Base-by-base conservation (phyloP, 1,284 basidiomycete genomes). In the Tausonia pullulans region DNA sequence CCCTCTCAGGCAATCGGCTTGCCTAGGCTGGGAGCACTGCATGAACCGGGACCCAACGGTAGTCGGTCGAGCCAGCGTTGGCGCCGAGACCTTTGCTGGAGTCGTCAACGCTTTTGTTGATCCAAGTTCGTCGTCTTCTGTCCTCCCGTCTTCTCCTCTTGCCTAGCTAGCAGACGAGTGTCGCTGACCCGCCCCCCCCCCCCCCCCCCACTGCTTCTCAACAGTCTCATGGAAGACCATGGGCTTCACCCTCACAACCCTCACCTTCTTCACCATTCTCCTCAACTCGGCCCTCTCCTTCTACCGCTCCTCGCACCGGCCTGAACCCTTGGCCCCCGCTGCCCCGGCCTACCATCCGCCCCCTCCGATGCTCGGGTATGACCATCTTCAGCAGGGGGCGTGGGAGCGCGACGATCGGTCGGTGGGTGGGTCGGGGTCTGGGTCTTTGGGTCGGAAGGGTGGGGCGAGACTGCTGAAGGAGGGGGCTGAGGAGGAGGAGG, bases 101-200 rank as follows among this genome's bases (percentile, higher is more conserved):
- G 89, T 97, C 50, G 85, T 97, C 70, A 96, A 98, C 75, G 86
- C 90, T 7, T 98, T 98, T 74, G 89, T 98, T 44, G 95, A 98
- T 73, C 87, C 89, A 54, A 94, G 90, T 89, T 69, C 76, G 85
- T 77, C 39, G 58, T 45, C 27, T 44, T 13, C 41, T 14, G 14
- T 45, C 44, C 56, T 50, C 44, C 13, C 43, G 13, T 11, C 27
- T 46, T 41, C n/a, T 43, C 13, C 27, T 43, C 49, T 53, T 10
- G 13, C 39, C 39, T 58, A 16, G 39, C 49, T 55, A 16, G 7
- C 11, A 48, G 51, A 41, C 56, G 10, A 16, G 54, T 52, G 13
- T 58, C 44, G 5, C 44, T 11, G 0, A 27, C 13, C 57, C n/a
- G 3, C 13, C 49, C 49, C 40, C 13, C 40, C 43, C 40, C 45